Base-by-base conservation (phyloP, 352 stramenopile genomes). In the Globisporangium paddicum region DNA sequence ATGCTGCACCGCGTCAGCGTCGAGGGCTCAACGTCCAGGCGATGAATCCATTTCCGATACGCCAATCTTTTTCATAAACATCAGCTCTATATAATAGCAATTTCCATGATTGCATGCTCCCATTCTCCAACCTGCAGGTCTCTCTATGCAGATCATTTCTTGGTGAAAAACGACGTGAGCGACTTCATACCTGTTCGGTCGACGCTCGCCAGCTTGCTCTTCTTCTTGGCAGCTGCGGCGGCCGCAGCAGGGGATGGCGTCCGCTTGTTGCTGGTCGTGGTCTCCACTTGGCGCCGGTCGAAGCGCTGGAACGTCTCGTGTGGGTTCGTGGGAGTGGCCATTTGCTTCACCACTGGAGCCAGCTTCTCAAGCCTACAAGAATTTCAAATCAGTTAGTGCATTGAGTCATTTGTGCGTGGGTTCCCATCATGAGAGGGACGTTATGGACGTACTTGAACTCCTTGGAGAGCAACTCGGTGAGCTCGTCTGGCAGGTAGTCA, bases 161-260 rank as follows among this genome's bases (percentile, higher is more conserved):
- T 90, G 11, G 70, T 68, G 52, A 94, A 94, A 55, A 94, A 94
- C 2, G 82, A 91, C 42, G 75, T 86, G 21, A 94, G 72, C 44
- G 82, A 94, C 66, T 92, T 92, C 82, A 94, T 94, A 19, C 85
- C 82, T 9, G 77, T 71, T 47, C 79, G 72, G 40, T 91, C 75
- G 26, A 91, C 79, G 59, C 83, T 90, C 13, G 76, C 82, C 41
- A 92, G 64, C 47, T 92, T 92, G 67, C 78, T 90, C 57, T 91
- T 92, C 68, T 90, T 90, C 67, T 94, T 93, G 38, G 61, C 54
- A 10, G 59, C 65, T 28, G 54, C 60, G 5, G 65, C 60, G 13
- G 63, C 57, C 51, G 57, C 67, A 56, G 58, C 64, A 2, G 66
- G 49, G 4, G 75, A 55, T 4, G 66, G 76, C 19, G 70, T 52